Evolutionary conservation across 345 rosid species (phyloP).

Genomic region (Stellera chamaejasme): DNA sequence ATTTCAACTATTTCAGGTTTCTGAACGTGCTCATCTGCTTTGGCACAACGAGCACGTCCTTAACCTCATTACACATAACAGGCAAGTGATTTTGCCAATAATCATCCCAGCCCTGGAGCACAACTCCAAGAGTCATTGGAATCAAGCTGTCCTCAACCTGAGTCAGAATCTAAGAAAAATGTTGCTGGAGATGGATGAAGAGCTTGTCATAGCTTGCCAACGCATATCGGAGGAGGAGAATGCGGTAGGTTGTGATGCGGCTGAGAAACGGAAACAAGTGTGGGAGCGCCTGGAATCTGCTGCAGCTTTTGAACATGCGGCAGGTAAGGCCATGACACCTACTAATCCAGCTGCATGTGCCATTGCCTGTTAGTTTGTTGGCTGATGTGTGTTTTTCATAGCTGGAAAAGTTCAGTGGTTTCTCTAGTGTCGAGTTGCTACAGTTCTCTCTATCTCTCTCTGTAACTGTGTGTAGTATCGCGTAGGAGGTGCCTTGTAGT

Average conservation of each 20-base stretch:
- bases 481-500: too few species aligned
- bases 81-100: constrained; percentile 51
- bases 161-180: constrained; percentile 48
- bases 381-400: too few species aligned
- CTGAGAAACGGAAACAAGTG: constrained; percentile 48
- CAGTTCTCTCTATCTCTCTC: too few species aligned
- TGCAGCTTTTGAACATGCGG: constrained; percentile 26
- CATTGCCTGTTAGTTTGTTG: constrained; percentile 40
- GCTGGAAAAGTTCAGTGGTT: too few species aligned
- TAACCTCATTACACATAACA: constrained; percentile 38
- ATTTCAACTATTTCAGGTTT: constrained; percentile 35
- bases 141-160: constrained; percentile 62
- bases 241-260: constrained; percentile 22
- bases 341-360: constrained; percentile 29
- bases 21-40: constrained; percentile 72
- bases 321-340: constrained; percentile 21
- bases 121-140: constrained; percentile 65
- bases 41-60: constrained; percentile 69
- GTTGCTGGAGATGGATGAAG: constrained; percentile 69
- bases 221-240: constrained; percentile 49
- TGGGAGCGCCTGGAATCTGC: constrained; percentile 66
- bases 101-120: constrained; percentile 49
- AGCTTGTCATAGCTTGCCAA: constrained; percentile 43
- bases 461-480: too few species aligned
- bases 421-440: too few species aligned